Conservation (phyloP, 2,329 filamentous ascomycete genomes). For the Botrytis galanthina region DNA sequence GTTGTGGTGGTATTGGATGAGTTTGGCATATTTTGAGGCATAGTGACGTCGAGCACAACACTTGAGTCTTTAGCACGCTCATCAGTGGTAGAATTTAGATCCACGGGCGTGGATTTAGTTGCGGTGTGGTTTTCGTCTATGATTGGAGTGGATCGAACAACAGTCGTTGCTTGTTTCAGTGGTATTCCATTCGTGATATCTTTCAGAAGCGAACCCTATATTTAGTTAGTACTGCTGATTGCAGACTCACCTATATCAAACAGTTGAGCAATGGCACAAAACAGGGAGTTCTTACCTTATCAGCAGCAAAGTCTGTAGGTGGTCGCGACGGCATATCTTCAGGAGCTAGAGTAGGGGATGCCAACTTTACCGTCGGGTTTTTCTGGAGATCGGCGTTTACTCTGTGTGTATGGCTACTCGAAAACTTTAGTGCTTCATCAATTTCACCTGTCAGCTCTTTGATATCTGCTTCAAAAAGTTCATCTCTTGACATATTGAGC, state of each 20-base stretch:
- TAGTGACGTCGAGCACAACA: neutral
- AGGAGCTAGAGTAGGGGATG: neutral
- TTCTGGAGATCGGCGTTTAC: constrained; percentile 32
- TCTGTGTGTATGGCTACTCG: constrained; percentile 35
- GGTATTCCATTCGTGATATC: neutral
- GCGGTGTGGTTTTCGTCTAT: neutral
- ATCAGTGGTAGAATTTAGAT: neutral
- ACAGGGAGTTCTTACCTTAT: neutral
- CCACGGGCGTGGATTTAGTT: neutral
- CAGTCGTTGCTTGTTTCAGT: neutral
- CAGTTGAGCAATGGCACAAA: neutral
- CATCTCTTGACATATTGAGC: constrained; percentile 45
- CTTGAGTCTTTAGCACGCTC: neutral
- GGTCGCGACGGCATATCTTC: neutral
- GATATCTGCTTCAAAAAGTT: constrained; percentile 43
- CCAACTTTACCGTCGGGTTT: neutral
- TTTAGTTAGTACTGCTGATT: neutral
- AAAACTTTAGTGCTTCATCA: constrained; percentile 37
- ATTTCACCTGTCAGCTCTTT: constrained; percentile 40
- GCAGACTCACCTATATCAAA: neutral
- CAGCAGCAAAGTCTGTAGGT: neutral
- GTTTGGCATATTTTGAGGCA: constrained; percentile 17
- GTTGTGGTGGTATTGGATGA: neutral
- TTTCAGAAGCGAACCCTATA: neutral
- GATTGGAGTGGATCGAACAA: neutral